Base-by-base conservation (phyloP, 352 stramenopile genomes). In the Phytopythium mirpurense region DNA sequence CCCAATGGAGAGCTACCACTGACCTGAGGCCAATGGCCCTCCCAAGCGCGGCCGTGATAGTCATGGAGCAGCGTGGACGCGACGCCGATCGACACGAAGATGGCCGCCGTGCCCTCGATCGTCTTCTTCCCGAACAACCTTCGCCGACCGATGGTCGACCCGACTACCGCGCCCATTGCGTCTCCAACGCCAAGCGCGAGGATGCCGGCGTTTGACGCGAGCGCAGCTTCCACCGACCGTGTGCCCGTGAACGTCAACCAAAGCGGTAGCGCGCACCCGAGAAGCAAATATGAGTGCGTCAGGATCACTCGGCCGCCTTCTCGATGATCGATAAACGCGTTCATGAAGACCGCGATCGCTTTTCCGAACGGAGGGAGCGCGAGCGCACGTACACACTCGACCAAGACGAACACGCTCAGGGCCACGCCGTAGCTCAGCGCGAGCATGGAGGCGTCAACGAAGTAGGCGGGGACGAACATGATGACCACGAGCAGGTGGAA, bases 401-500 rank as follows among this genome's bases (percentile, higher is more conserved):
- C 56, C 9, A 91, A 62, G 43, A 75, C 68, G 44, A 93, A 93
- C n/a, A 77, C 56, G 15, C 67, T 78, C 37, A 90, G 63, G 12
- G 83, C 83, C 10, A 91, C 78, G 18, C 80, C 81, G 54, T 91
- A 91, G 47, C 80, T 91, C n/a, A 93, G 63, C 15, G 67, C 67
- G 8, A 93, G 67, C 70, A 91, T 87, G 21, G 77, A 45, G 4
- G 65, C 44, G 16, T 86, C 73, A 10, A 63, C 26, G 26, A 79
- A 70, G 21, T 65, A 88, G 48, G 78, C 78, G 12, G 83, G 81
- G 3, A 87, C 68, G 38, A 93, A 85, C 78, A 93, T 85, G 23
- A 88, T 10, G 12, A 92, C 83, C 11, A 84, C 75, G 10, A 91
- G 74, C n/a, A 80, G 46, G 57, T 93, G 83, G 53, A 91, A 93